These are phyloP conservation scores for Cotoneaster glaucophyllus DNA, from an alignment of 306 rosid species.

Conservation along the genomic window DNA sequence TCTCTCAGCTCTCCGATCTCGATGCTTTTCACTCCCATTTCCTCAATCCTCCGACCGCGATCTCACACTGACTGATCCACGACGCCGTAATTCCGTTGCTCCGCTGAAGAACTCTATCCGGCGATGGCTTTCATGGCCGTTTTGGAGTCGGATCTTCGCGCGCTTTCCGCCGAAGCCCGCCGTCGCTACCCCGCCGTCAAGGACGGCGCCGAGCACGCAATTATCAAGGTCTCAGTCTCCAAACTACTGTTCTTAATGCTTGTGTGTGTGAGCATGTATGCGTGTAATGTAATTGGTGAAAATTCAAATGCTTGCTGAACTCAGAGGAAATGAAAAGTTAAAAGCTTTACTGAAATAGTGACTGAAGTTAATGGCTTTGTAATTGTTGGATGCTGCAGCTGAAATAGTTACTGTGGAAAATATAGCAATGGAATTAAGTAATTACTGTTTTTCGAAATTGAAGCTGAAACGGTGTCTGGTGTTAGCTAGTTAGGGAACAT, in stretches of 20 bases:
- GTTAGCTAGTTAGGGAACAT: neutral
- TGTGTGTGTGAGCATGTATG: neutral
- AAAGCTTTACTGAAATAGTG: neutral
- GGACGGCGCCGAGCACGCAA: constrained; percentile 95
- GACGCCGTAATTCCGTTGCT: neutral
- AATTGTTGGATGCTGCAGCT: neutral
- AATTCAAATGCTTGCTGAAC: neutral
- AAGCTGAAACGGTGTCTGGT: neutral
- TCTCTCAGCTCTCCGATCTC: constrained; percentile 7
- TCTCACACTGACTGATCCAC: constrained; percentile 2
- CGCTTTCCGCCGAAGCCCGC: constrained; percentile 97
- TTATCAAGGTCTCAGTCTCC: constrained; percentile 58
- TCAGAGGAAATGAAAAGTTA: neutral
- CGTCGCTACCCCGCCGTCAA: constrained; percentile 92
- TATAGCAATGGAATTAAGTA: neutral
- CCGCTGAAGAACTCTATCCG: constrained; percentile 7
- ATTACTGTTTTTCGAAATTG: neutral
- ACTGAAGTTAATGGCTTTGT: neutral
- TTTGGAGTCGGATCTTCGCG: constrained; percentile 97
- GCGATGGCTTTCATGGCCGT: constrained; percentile 98
- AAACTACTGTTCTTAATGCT: neutral
- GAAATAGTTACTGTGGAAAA: neutral
- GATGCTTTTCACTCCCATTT: neutral
- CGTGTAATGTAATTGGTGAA: neutral
- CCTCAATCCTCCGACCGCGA: neutral